Base-by-base conservation (phyloP, 1,284 basidiomycete genomes). In the Ceratobasidium sp. region DNA sequence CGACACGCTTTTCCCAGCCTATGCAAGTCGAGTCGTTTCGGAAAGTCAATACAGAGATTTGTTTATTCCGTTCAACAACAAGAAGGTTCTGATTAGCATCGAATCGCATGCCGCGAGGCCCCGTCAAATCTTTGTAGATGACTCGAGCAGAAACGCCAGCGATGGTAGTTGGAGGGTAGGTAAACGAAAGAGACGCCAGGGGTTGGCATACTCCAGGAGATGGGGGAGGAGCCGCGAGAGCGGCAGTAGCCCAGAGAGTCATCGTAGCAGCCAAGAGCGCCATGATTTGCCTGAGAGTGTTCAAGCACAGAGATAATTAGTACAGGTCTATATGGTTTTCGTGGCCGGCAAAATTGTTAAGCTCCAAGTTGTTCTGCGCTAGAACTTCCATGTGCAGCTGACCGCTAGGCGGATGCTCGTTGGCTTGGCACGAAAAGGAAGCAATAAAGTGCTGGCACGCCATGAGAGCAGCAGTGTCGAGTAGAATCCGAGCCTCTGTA, bases 51-150 rank as follows among this genome's bases (percentile, higher is more conserved):
- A 84, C 86, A 2, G 85, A 85, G n/a, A 87, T 79, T 6, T 86
- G 86, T 33, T 84, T 81, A 1, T 86, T 85, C 35, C 84, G 82
- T 77, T 87, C 86, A 27, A 87, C 83, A 20, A 87, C 86, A 8
- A 87, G 84, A n/a, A 87, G 80, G 78, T 87, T 86, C 20, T 83
- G 81, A 27, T 79, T 64, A 1, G 73, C 71, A 64, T 87, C 86
- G 66, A 87, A 82, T 6, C 83, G 80, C 55, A 87, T 85, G 0
- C 86, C 86, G 3, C 86, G 82, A 20, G 87, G 87, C 2, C 81
- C 81, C 0, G 85, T 85, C 10, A 87, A 81, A 73, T 86, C 85
- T 4, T 84, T 84, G 78, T 85, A 86, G 35, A 87, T 74, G 14
- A 86, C 83, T 4, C 79, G 80, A 18, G 86, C 84, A 12, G 79